Base-by-base conservation (phyloP, 768 basidiomycete species). In the Crassisporium funariophilum region DNA sequence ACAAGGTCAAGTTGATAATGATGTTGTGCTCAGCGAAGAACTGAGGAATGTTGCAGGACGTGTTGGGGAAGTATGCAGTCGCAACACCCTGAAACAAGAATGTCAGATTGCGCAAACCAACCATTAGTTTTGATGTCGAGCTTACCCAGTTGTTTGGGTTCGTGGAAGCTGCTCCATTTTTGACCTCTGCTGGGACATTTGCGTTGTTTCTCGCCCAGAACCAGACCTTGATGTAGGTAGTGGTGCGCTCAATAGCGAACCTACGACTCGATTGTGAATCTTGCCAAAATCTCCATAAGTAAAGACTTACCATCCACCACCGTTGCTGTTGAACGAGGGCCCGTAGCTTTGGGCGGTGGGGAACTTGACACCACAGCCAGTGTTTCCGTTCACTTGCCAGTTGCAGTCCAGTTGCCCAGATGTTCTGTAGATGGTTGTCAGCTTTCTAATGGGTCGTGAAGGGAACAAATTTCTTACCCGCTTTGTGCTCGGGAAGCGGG, bases 221-320 rank as follows among this genome's bases (percentile, higher is more conserved):
- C 79, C 83, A 90, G 23, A 88, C 71, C 42, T 81, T 82, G 52
- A 89, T 81, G 57, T 71, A 77, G 12, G 54, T 55, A 15, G 63
- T 55, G 0, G 80, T 79, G 29, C 85, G 76, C 59, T 86, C 84
- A 41, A 85, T 70, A 0, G 81, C 86, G 58, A 78, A 85, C 77
- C 79, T 84, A 44, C 23, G 22, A 16, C n/a, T n/a, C n/a, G n/a
- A n/a, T n/a, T n/a, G n/a, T n/a, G n/a, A n/a, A n/a, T n/a, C n/a
- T n/a, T n/a, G n/a, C n/a, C n/a, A n/a, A n/a, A n/a, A n/a, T n/a
- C n/a, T n/a, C n/a, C n/a, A n/a, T n/a, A n/a, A n/a, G n/a, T n/a
- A n/a, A n/a, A n/a, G 9, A 62, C 71, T 42, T 56, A 84, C 78
- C 77, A 84, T 47, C 83, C 83, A 10, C 83, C 84, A 16, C 81